Percentiles rank a stretch among this genome's conserved stretches.
Conservation (phyloP, 75 land plant species). For the Cryptomeria japonica region DNA sequence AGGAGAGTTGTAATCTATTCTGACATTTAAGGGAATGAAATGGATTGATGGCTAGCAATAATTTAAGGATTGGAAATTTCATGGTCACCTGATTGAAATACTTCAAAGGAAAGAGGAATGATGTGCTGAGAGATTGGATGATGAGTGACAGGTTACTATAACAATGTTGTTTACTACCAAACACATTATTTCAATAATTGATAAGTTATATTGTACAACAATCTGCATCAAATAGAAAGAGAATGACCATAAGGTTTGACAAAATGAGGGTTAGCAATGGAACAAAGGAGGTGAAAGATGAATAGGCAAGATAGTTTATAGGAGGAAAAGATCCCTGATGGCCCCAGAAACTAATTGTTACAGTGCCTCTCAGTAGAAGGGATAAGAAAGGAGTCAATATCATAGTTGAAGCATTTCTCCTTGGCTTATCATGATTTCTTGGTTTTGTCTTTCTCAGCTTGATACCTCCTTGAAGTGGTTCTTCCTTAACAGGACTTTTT, state of each 20-base stretch:
- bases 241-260: too few species aligned
- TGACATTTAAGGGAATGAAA: neutral
- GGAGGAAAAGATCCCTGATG: neutral
- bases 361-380: neutral
- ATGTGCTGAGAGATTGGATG: too few species aligned
- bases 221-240: too few species aligned
- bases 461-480: too few species aligned
- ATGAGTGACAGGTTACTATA: too few species aligned
- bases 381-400: neutral
- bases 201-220: too few species aligned
- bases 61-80: neutral
- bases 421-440: neutral
- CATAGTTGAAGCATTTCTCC: neutral
- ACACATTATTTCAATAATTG: too few species aligned
- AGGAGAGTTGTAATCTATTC: neutral
- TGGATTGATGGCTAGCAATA: neutral
- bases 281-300: neutral
- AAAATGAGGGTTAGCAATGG: neutral
- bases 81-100: neutral
- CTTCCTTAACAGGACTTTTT: too few species aligned
- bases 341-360: neutral
- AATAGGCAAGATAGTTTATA: neutral
- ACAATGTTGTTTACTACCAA: too few species aligned
- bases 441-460: too few species aligned
- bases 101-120: too few species aligned